These are phyloP conservation scores for Syncephalis fuscata DNA, from an alignment of 371 early-diverging fungal genomes.

Conservation along the genomic window DNA sequence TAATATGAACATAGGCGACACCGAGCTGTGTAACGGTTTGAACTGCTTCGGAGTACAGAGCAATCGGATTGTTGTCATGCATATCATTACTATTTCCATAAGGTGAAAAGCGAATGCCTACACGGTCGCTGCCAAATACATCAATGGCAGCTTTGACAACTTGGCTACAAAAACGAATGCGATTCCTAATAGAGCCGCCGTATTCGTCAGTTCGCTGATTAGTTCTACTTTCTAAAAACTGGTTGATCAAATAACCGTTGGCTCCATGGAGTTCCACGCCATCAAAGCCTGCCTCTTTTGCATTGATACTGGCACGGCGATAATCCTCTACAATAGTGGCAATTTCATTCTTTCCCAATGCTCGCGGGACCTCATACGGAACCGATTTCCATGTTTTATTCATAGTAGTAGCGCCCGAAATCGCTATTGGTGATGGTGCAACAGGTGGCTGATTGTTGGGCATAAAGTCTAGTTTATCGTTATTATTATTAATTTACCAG, in stretches of 20 bases:
- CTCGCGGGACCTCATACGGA: slow-evolving; percentile 1
- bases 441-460: slow-evolving; percentile 2
- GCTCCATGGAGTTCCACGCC: slow-evolving; percentile 51
- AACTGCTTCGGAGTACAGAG: slow-evolving; percentile 61
- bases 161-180: slow-evolving; percentile 23
- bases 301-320: background rate
- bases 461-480: too few relatives aligned
- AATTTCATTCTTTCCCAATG: slow-evolving; percentile 2
- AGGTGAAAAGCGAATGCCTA: slow-evolving; percentile 21
- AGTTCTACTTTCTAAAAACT: slow-evolving; percentile 25
- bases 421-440: slow-evolving; percentile 3
- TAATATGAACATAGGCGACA: background rate
- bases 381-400: too few relatives aligned
- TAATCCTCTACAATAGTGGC: background rate
- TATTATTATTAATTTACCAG: too few relatives aligned
- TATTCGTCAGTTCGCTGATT: slow-evolving; percentile 45
- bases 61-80: slow-evolving; percentile 26
- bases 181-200: slow-evolving; percentile 30
- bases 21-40: background rate
- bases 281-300: slow-evolving; percentile 30
- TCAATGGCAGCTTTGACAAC: slow-evolving; percentile 47
- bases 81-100: slow-evolving; percentile 53
- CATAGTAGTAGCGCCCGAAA: background rate
- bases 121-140: slow-evolving; percentile 53
- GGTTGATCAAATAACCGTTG: slow-evolving; percentile 38